Base-by-base conservation (phyloP, 306 rosid species). In the Sechiopsis laciniata region DNA sequence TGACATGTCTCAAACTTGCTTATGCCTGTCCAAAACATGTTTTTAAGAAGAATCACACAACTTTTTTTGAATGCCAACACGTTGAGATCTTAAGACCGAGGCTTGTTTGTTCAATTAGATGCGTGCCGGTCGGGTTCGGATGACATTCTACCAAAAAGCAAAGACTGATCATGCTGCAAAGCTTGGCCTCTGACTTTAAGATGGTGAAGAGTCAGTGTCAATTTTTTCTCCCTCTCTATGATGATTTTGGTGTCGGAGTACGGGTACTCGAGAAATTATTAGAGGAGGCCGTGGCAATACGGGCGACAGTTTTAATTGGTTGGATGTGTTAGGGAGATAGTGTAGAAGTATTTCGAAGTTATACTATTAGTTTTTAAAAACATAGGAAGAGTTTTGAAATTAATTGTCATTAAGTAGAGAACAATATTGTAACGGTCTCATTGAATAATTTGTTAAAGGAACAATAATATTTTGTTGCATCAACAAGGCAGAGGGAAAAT, bases 11-110 rank as follows among this genome's bases (percentile, higher is more conserved):
- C 4, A 48, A 52, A 50, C 73, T 24, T 68, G 73, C 10, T 22
- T 7, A 48, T 68, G 35, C 73, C 4, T 68, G 73, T 68, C 73
- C 6, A 48, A 68, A 50, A 68, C 73, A 68, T 68, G 73, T 67
- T 40, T 37, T 11, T 8, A 58, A 32, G 21, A 52, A 52, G 55
- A 2, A 52, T 50, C 19, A 15, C 15, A 21, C 3, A 21, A 21
- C n/a, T 4, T 0, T 22, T 37, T 35, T 40, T 40, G 71, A 26
- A 40, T 10, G 12, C 20, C 45, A 61, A 13, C 17, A 24, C 13
- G 67, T 26, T 12, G 0, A 14, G 67, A 61, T 29, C 46, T 61
- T 20, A 15, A 29, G 46, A 0, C 21, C 17, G 7, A 29, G 46
- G 24, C 12, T 11, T 59, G 67, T 29, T 61, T 19, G 6, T 61